Evolutionary conservation across 208 protist species (phyloP).

Genomic region (Phytomonas francai): DNA sequence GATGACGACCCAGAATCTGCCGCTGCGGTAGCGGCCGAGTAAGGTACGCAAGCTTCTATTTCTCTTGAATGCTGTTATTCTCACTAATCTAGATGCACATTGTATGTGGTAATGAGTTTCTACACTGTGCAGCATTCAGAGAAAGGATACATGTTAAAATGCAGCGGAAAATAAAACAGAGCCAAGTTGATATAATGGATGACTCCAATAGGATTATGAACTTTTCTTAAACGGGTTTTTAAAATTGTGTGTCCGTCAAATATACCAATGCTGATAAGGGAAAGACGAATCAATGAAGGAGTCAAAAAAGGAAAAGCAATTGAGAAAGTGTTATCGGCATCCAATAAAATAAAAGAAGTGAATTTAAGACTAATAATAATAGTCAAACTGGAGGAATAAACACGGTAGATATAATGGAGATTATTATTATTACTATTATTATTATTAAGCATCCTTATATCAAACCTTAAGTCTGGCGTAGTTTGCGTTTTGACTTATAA

Average conservation of each 20-base stretch:
- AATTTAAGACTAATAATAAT: background rate
- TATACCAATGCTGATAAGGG: background rate
- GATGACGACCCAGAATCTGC: conserved; percentile 55
- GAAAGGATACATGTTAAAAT: background rate
- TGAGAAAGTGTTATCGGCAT: background rate
- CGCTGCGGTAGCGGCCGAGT: conserved; percentile 14
- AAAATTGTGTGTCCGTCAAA: background rate
- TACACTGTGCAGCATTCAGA: background rate
- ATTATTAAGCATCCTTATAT: background rate
- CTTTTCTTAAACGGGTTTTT: background rate
- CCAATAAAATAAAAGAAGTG: background rate
- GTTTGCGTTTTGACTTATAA: background rate
- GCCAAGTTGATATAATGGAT: background rate
- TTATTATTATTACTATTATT: conserved; percentile 1
- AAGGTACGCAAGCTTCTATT: background rate
- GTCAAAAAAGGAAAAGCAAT: background rate
- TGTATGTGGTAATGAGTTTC: background rate
- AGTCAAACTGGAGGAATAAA: background rate
- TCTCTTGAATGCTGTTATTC: background rate
- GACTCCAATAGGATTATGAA: background rate
- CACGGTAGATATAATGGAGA: background rate
- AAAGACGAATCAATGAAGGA: background rate
- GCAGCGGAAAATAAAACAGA: background rate
- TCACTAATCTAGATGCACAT: background rate
- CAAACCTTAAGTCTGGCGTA: background rate